Percentiles rank a stretch among this genome's conserved stretches.
phyloP scores from a whole-genome alignment of 306 rosid genomes.

The Lupinus albus region DNA sequence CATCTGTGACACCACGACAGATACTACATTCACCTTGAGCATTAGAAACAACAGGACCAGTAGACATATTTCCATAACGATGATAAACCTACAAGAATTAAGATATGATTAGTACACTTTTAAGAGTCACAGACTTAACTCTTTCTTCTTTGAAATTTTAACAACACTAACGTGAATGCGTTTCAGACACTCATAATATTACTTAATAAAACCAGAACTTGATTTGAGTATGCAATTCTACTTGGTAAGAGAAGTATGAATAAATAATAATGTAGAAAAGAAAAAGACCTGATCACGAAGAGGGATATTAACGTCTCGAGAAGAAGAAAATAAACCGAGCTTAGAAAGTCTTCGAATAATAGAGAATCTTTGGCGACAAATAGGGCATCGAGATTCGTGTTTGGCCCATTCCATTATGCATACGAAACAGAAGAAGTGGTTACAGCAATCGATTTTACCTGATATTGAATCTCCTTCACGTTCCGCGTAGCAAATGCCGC shows the following conservation, averaged over 20 bases:
- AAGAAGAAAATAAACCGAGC: conserved; percentile 41
- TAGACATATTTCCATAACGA: conserved; percentile 45
- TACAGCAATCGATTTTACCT: conserved; percentile 78
- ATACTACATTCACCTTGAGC: conserved; percentile 53
- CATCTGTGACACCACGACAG: conserved; percentile 58
- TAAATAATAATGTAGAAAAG: neutral
- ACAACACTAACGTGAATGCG: too few relatives aligned
- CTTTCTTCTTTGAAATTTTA: too few relatives aligned
- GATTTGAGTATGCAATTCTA: too few relatives aligned
- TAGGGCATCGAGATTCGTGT: conserved; percentile 79
- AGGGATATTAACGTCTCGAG: conserved; percentile 60
- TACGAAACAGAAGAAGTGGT: conserved; percentile 71
- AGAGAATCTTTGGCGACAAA: conserved; percentile 74
- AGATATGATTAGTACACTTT: neutral
- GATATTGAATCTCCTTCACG: conserved; percentile 47
- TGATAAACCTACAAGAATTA: conserved; percentile 49
- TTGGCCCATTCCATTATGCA: conserved; percentile 89
- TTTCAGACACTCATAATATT: too few relatives aligned
- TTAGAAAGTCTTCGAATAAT: conserved; percentile 56
- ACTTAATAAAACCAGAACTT: too few relatives aligned
- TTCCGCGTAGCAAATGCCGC: conserved; percentile 67
- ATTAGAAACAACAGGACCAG: conserved; percentile 50
- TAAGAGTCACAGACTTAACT: too few relatives aligned
- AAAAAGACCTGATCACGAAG: conserved; percentile 65
- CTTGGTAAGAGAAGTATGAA: too few relatives aligned